Evolutionary conservation across 139 green algal species (phyloP).

Genomic region (Tetratostichococcus sp.): DNA sequence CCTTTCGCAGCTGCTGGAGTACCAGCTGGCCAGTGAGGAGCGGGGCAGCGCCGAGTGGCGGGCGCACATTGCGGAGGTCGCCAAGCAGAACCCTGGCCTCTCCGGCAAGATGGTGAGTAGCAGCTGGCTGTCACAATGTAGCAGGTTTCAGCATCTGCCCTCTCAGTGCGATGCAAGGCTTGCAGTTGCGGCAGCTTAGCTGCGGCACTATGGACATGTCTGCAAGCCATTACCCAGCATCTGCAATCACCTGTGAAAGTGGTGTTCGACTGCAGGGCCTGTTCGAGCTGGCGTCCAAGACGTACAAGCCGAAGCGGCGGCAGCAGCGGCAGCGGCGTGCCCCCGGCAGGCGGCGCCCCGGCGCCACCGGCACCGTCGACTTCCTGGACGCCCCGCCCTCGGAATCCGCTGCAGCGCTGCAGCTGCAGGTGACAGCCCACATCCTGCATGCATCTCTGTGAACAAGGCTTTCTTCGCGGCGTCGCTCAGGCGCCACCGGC

Average conservation of each 20-base stretch:
- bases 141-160: no score
- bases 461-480: no score
- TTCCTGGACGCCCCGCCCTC: neutral
- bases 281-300: slow-evolving; percentile 38
- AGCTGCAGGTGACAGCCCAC: neutral
- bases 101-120: slow-evolving; percentile 18
- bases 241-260: no score
- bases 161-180: no score
- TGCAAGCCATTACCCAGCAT: neutral
- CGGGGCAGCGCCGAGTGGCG: slow-evolving; percentile 21
- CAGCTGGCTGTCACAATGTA: no score
- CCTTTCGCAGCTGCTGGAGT: neutral
- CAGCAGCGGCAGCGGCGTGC: no score
- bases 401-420: neutral
- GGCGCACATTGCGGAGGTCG: slow-evolving; percentile 24
- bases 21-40: neutral
- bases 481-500: no score
- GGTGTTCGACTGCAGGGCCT: slow-evolving; percentile 25
- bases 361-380: neutral
- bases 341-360: neutral
- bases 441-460: no score
- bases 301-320: slow-evolving; percentile 7
- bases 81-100: slow-evolving; percentile 23
- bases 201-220: neutral
- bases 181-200: no score